Evolutionary conservation across 225 moss, liverwort and hornwort genomes (phyloP), one percentile per base, ranked within the genome.

Genomic region (Climacium dendroides): DNA sequence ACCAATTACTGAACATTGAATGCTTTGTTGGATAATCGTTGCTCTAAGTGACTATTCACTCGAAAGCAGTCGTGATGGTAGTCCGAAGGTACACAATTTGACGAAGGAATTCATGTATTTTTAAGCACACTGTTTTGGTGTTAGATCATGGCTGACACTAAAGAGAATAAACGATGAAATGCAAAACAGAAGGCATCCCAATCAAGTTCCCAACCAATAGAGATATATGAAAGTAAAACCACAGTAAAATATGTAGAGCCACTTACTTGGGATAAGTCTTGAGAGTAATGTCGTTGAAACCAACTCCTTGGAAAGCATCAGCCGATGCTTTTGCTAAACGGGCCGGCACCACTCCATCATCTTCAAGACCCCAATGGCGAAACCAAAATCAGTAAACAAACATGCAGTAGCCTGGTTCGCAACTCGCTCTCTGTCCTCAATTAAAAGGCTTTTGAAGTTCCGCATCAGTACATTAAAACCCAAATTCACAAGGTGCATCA

Each of bases 301-400:
- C 93, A 87, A 90, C 91, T 60, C 91, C 84, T 90, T 81, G 89
- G 73, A 93, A 90, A 85, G 93, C 91, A 92, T 89, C 91, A 61
- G 84, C 61, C 4, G 93, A 90, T 35, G 89, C 87, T 71, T 87
- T 78, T 58, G 93, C 93, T 91, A 90, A 84, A 65, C 89, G 89
- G 37, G 90, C 91, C 37, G 93, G 93, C 74, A 93, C 93, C 71
- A 93, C 90, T 75, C 91, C 90, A 41, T 93, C 93, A 72, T 93
- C 93, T 93, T 76, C 88, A 89, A 30, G 10, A 87, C 17, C 76
- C 25, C 83, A 64, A 80, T 48, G 41, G 39, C n/a, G 50, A 58
- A 69, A n/a, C n/a, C n/a, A n/a, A n/a, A n/a, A 81, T 86, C 63
- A 90, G 72, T 29, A 53, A 8, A 83, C 54, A 70, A 83, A 52